Evolutionary conservation across 106 monocot species (phyloP).

Genomic region (Cymbidium sinense): DNA sequence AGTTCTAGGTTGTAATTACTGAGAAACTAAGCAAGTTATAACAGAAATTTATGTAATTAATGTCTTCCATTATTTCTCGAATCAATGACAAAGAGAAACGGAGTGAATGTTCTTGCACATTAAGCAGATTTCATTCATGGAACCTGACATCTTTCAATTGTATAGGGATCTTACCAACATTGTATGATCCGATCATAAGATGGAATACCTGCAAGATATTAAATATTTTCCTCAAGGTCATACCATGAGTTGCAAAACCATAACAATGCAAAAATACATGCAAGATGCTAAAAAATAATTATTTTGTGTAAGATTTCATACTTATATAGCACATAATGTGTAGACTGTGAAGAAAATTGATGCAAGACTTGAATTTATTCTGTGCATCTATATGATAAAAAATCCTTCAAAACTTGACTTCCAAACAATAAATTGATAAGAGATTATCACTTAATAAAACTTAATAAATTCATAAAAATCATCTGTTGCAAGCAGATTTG

Average conservation of each 20-base stretch:
- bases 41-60: background rate
- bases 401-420: background rate
- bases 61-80: background rate
- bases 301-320: background rate
- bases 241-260: background rate
- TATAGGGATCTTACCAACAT: constrained; percentile 39
- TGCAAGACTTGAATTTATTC: background rate
- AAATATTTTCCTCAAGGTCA: constrained; percentile 18
- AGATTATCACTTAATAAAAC: background rate
- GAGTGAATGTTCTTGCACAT: background rate
- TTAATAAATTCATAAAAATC: background rate
- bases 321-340: background rate
- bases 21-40: background rate
- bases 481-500: background rate
- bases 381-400: background rate
- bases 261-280: background rate
- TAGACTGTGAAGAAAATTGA: background rate
- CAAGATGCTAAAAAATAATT: background rate
- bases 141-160: background rate
- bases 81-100: background rate
- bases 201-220: constrained; percentile 68
- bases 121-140: background rate
- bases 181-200: constrained; percentile 75
- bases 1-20: background rate
- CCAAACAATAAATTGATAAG: background rate